These are phyloP conservation scores for Pichia deserticola DNA, from an alignment of 805 yeast genomes.

Conservation along the genomic window DNA sequence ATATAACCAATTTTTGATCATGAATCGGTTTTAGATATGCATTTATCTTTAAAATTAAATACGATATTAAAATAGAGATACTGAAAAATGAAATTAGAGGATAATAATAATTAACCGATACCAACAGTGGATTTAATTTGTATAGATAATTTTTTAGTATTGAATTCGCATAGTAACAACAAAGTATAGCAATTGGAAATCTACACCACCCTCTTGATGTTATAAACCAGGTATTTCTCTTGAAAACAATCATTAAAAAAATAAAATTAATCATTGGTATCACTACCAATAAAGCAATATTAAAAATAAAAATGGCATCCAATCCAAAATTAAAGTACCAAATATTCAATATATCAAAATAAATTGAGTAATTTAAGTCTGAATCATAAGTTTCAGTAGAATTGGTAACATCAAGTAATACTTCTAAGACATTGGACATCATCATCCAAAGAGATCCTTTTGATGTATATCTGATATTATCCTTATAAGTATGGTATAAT, in stretches of 20 bases:
- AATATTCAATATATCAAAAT: constrained; percentile 56
- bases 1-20: constrained; percentile 52
- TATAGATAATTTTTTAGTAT: constrained; percentile 34
- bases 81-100: constrained; percentile 45
- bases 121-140: constrained; percentile 38
- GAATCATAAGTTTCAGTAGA: constrained; percentile 15
- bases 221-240: constrained; percentile 42
- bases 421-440: constrained; percentile 64
- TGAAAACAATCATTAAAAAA: constrained; percentile 39
- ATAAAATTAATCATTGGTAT: constrained; percentile 48
- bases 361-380: constrained; percentile 42
- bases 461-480: constrained; percentile 56
- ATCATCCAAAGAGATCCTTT: constrained; percentile 77
- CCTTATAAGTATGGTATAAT: constrained; percentile 72
- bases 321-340: constrained; percentile 49
- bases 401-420: constrained; percentile 39
- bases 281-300: constrained; percentile 42
- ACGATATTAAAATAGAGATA: constrained; percentile 47
- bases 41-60: constrained; percentile 43
- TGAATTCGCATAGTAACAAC: constrained; percentile 35
- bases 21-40: constrained; percentile 40
- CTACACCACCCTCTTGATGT: constrained; percentile 41
- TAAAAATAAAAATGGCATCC: constrained; percentile 40
- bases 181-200: constrained; percentile 48
- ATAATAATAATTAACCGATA: constrained; percentile 42